phyloP scores from a whole-genome alignment of 495 filamentous ascomycete species.

The Penicillium bialowiezense region DNA sequence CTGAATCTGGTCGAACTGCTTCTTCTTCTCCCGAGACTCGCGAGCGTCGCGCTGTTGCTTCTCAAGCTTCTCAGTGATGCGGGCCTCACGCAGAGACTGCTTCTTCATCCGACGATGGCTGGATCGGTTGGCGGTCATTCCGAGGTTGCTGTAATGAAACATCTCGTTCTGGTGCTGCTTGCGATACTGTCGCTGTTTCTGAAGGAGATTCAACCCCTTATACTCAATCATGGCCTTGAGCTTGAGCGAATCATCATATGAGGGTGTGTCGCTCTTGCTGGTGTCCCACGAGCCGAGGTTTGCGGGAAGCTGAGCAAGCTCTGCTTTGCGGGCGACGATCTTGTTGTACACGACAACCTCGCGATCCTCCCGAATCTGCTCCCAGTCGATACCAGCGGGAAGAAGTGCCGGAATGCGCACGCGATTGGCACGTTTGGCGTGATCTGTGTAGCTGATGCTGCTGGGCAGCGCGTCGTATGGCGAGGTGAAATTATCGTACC shows the following conservation, averaged over 20 bases:
- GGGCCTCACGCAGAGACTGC: slow-evolving; percentile 89
- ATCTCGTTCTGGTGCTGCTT: slow-evolving; percentile 84
- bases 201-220: slow-evolving; percentile 77
- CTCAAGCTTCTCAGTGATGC: slow-evolving; percentile 96
- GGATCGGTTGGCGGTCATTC: slow-evolving; percentile 88
- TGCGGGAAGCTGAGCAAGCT: slow-evolving; percentile 76
- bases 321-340: slow-evolving; percentile 74
- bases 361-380: slow-evolving; percentile 76
- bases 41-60: slow-evolving; percentile 96
- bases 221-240: slow-evolving; percentile 88
- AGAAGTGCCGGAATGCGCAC: slow-evolving; percentile 80
- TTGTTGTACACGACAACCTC: slow-evolving; percentile 88
- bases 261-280: slow-evolving; percentile 62
- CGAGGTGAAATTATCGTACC: slow-evolving; percentile 62
- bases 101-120: slow-evolving; percentile 94
- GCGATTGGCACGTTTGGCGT: slow-evolving; percentile 67
- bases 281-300: slow-evolving; percentile 84
- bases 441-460: slow-evolving; percentile 75
- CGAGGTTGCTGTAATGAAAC: slow-evolving; percentile 89
- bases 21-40: slow-evolving; percentile 92
- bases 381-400: slow-evolving; percentile 76
- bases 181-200: slow-evolving; percentile 80
- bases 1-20: slow-evolving; percentile 83
- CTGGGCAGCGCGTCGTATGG: slow-evolving; percentile 58
- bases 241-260: slow-evolving; percentile 79